Evolutionary conservation across 805 yeast species (phyloP).

Genomic region (Barnettozyma salicaria): DNA sequence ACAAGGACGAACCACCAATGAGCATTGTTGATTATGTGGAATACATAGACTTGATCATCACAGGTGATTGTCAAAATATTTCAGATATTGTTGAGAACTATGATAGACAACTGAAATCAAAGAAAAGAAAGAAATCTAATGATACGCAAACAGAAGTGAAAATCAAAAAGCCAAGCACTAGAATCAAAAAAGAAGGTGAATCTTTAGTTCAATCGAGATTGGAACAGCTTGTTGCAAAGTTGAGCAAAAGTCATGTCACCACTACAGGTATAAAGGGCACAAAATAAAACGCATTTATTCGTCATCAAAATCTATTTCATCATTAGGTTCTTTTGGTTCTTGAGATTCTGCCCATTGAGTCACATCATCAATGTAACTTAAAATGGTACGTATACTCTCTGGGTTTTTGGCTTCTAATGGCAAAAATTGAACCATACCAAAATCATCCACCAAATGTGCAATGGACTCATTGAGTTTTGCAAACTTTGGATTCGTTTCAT

Average conservation of each 20-base stretch:
- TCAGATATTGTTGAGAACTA: conserved; percentile 32
- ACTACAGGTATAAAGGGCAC: too few species aligned
- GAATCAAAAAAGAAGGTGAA: conserved; percentile 12
- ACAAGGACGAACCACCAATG: conserved; percentile 48
- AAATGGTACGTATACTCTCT: conserved; percentile 70
- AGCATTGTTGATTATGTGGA: conserved; percentile 45
- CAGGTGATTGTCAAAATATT: conserved; percentile 60
- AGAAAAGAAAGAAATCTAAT: conserved; percentile 2
- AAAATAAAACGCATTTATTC: too few species aligned
- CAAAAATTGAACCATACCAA: conserved; percentile 96
- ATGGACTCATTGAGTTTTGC: conserved; percentile 70
- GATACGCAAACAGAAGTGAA: neutral
- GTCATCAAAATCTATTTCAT: conserved; percentile 61
- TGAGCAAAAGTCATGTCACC: conserved; percentile 18
- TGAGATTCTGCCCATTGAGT: conserved; percentile 97
- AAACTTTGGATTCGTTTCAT: conserved; percentile 54
- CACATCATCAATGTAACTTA: conserved; percentile 90
- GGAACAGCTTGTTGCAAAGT: conserved; percentile 19
- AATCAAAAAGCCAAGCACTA: conserved; percentile 7
- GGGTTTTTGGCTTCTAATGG: conserved; percentile 80
- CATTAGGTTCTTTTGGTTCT: conserved; percentile 95
- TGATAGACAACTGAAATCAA: conserved; percentile 10
- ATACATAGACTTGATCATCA: conserved; percentile 49
- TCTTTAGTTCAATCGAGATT: conserved; percentile 20
- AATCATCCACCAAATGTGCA: conserved; percentile 90